A percentile compares a stretch with the other conserved stretches of the same genome.
Conservation (phyloP, 1,284 basidiomycete genomes). For the Irpex rosettiformis region DNA sequence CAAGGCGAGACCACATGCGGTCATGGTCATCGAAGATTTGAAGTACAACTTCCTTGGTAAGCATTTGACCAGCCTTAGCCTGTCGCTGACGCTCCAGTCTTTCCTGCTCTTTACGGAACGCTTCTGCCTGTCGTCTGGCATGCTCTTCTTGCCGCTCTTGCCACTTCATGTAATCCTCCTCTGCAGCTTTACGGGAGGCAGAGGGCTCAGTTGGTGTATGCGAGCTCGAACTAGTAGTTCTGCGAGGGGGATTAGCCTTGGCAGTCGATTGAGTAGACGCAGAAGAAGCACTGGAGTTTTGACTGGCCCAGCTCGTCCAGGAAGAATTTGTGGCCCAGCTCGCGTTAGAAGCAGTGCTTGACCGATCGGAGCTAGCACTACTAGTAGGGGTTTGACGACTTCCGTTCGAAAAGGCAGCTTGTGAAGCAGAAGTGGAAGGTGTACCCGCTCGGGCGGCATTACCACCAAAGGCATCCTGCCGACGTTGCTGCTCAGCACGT, state of each 20-base stretch:
- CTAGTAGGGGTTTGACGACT: slow-evolving; percentile 19
- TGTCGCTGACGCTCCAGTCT: slow-evolving; percentile 33
- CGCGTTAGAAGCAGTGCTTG: slow-evolving; percentile 29
- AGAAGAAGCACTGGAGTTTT: slow-evolving; percentile 6
- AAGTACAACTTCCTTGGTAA: slow-evolving; percentile 51
- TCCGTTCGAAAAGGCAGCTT: slow-evolving; percentile 18
- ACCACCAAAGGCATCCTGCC: slow-evolving; percentile 28
- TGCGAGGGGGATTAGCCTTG: slow-evolving; percentile 20
- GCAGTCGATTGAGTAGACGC: slow-evolving; percentile 13
- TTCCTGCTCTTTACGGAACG: slow-evolving; percentile 57
- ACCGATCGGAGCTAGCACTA: slow-evolving; percentile 25
- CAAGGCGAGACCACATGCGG: slow-evolving; percentile 51
- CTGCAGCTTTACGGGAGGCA: slow-evolving; percentile 15
- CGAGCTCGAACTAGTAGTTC: slow-evolving; percentile 19
- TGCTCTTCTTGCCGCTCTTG: slow-evolving; percentile 44
- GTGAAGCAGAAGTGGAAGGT: slow-evolving; percentile 18
- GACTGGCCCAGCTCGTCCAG: slow-evolving; percentile 12
- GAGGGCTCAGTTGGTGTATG: slow-evolving; percentile 22
- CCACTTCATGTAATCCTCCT: slow-evolving; percentile 18
- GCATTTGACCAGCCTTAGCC: slow-evolving; percentile 39
- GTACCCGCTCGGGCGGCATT: slow-evolving; percentile 19
- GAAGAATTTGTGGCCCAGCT: slow-evolving; percentile 15
- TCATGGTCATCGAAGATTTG: slow-evolving; percentile 55
- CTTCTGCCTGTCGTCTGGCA: slow-evolving; percentile 54
- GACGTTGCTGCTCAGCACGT: slow-evolving; percentile 22